Evolutionary conservation across 1,139 yeast genomes (phyloP), one percentile per base, ranked within the genome.

Genomic region (Yarrowia galli): DNA sequence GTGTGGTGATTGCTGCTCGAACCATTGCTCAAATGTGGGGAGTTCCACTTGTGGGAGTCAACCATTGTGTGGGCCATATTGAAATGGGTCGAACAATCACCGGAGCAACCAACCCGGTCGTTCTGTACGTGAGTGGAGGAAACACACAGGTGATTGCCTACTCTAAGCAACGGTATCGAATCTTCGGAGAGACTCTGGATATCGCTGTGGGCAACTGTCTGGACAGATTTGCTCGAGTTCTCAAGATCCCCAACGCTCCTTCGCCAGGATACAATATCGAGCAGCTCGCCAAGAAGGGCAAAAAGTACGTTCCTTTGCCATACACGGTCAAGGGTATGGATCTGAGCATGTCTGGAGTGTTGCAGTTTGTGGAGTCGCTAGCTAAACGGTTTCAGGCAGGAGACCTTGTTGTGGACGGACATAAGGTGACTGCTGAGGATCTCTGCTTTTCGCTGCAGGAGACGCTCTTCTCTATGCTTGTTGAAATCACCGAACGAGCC

Each of bases 81-180:
- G 99, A 96, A 76, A 95, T 95, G 99, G 99, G 99, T 3, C 81
- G 99, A 71, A 99, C 95, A 75, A 93, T 95, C 74, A 95, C 99
- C 0, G 96, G 96, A 6, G 98, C 99, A 0, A 84, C 84, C 32
- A 93, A 96, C 75, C 99, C 99, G 0, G 98, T 95, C 65, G 99
- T 95, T 16, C 82, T 95, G 67, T 95, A 95, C 74, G 99, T 95
- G 5, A 91, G 97, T 77, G 99, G 99, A 32, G 99, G 99, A 53
- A 95, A 95, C 77, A 96, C 99, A 5, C 99, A 95, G 77, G 96
- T 96, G 42, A 96, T 95, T 77, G 99, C 99, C 7, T 95, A 95
- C 77, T 91, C 97, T 2, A 90, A 89, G 73, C 97, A 93, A 75
- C 79, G 97, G 73, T 95, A 95, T 78, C 84, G 99, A 71, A 95